Base-by-base conservation (phyloP, 1,284 basidiomycete species). In the Boletellus deceptivus region DNA sequence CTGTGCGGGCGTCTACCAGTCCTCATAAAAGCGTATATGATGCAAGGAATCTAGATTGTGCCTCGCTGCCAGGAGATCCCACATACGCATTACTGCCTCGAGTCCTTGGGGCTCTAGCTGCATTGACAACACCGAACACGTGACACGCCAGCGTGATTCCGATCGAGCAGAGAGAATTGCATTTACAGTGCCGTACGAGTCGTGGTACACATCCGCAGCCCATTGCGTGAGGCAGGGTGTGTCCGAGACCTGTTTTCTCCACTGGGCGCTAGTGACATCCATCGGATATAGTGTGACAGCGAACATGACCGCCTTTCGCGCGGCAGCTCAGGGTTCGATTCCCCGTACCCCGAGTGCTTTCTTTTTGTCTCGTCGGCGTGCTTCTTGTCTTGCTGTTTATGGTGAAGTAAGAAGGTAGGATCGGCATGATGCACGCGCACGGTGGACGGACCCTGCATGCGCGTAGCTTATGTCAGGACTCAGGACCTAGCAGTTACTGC, bases 301-400 rank as follows among this genome's bases (percentile, higher is more conserved):
- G 36, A 83, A 83, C 82, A 81, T 81, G 80, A 82, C 82, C 82
- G 82, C 83, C 77, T 79, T 80, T 83, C 82, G 52, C 52, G 74
- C 76, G 76, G 75, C 68, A 76, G 77, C 77, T 77, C 77, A 74
- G 75, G 76, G 77, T 78, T 79, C 76, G 76, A 78, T 31, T 31
- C 10, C 27, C 27, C 27, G 27, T 27, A 10, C 8, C 27, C 27
- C 8, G 27, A 4, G 24, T 25, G 8, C 25, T 31, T 31, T 31
- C 13, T 31, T 31, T 14, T 31, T 14, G 29, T 13, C 11, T 31
- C 11, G 22, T 33, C 31, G 25, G 27, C 31, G 20, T 35, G 13
- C 16, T 22, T 34, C n/a, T 43, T 22, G n/a, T 8, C 20, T 10
- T 27, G 10, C 25, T 27, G 25, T 27, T 27, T 27, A 27, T 27